These are phyloP conservation scores for Vinca minor DNA, from an alignment of 257 asterid species.

Conservation along the genomic window DNA sequence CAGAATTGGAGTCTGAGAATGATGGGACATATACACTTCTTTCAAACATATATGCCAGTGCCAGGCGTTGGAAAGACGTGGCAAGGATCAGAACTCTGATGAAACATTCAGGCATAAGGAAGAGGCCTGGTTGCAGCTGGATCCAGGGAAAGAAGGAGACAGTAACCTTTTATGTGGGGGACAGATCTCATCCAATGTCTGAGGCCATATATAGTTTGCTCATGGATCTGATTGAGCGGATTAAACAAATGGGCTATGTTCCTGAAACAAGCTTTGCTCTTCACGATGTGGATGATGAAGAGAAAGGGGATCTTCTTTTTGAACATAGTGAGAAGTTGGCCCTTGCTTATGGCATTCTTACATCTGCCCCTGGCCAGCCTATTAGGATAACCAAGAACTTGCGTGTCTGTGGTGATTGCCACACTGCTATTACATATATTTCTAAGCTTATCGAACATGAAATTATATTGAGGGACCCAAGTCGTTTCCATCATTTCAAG, in stretches of 20 bases:
- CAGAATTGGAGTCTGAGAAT: slow-evolving; percentile 60
- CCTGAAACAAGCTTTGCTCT: too few species aligned
- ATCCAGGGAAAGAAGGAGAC: slow-evolving; percentile 77
- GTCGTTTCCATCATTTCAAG: slow-evolving; percentile 11
- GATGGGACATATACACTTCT: slow-evolving; percentile 79
- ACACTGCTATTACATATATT: slow-evolving; percentile 51
- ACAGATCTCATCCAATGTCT: slow-evolving; percentile 70
- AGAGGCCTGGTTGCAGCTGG: slow-evolving; percentile 95
- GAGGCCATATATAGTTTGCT: slow-evolving; percentile 47
- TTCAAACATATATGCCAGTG: slow-evolving; percentile 72
- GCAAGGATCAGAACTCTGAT: slow-evolving; percentile 58
- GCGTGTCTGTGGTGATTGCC: slow-evolving; percentile 25
- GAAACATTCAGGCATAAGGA: slow-evolving; percentile 64
- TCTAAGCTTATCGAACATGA: slow-evolving; percentile 70
- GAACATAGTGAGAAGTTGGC: slow-evolving; percentile 96
- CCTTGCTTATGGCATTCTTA: slow-evolving; percentile 76
- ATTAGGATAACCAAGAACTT: slow-evolving; percentile 82
- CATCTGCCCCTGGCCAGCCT: slow-evolving; percentile 63
- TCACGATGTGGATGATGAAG: too few species aligned
- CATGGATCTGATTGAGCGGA: slow-evolving; percentile 46
- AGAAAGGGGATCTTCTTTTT: slow-evolving; percentile 40
- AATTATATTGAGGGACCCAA: slow-evolving; percentile 69
- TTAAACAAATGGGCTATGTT: slow-evolving; percentile 60
- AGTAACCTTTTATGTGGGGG: slow-evolving; percentile 63
- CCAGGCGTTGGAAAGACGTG: slow-evolving; percentile 82